Percentiles rank a stretch among this genome's conserved stretches.
These are phyloP conservation scores for Leishmania mexicana DNA, from an alignment of 208 protist species.

Conservation along the genomic window DNA sequence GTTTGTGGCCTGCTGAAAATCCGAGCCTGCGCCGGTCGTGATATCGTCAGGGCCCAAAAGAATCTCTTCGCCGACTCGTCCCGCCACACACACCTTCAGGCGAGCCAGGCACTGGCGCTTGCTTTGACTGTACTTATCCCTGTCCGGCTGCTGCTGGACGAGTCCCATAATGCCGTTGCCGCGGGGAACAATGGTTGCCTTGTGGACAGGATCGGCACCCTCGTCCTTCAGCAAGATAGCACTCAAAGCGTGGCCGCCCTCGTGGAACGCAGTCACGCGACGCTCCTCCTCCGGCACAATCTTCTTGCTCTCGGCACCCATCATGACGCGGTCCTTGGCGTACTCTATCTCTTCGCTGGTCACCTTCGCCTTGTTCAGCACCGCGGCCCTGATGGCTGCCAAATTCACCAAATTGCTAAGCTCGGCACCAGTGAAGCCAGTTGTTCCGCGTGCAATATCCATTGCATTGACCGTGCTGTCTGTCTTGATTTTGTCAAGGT, in stretches of 20 bases:
- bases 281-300: slow-evolving; percentile 87
- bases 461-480: slow-evolving; percentile 72
- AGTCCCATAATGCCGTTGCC: slow-evolving; percentile 92
- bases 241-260: slow-evolving; percentile 85
- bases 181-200: slow-evolving; percentile 92
- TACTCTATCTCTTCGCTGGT: slow-evolving; percentile 90
- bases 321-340: slow-evolving; percentile 92
- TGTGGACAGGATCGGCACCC: slow-evolving; percentile 89
- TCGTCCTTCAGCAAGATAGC: slow-evolving; percentile 81
- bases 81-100: slow-evolving; percentile 88
- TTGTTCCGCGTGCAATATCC: slow-evolving; percentile 85
- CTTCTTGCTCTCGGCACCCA: slow-evolving; percentile 88
- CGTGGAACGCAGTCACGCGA: slow-evolving; percentile 90
- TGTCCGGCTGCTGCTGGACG: slow-evolving; percentile 87
- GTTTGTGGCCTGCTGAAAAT: slow-evolving; percentile 92
- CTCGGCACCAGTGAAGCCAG: slow-evolving; percentile 93
- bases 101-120: slow-evolving; percentile 84
- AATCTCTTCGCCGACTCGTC: slow-evolving; percentile 97
- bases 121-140: slow-evolving; percentile 88
- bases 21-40: slow-evolving; percentile 91
- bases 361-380: slow-evolving; percentile 80
- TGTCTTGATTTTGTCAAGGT: slow-evolving; percentile 84
- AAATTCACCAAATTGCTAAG: slow-evolving; percentile 94
- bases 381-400: slow-evolving; percentile 86
- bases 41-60: slow-evolving; percentile 95